Percentiles rank a stretch among this genome's conserved stretches.
Evolutionary conservation across 2,329 filamentous ascomycete genomes (phyloP).

Genomic region (Penicillium sp.): DNA sequence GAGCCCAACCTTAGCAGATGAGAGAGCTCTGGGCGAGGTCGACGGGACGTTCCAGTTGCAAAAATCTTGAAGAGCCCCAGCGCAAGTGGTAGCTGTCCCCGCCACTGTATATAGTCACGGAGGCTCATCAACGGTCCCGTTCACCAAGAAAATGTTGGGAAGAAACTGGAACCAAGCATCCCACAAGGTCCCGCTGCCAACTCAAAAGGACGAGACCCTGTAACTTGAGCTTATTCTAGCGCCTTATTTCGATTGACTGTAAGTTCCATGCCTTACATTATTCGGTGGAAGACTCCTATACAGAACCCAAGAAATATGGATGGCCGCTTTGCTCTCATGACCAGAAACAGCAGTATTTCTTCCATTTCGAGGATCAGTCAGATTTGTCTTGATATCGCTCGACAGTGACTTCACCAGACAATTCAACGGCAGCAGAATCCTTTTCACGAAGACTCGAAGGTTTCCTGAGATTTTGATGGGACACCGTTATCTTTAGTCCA

Average conservation of each 20-base stretch:
- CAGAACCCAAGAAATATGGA: too few species aligned
- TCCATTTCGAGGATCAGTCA: neutral
- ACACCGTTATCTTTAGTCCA: neutral
- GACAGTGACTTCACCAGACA: neutral
- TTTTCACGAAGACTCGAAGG: neutral
- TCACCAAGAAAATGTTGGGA: neutral
- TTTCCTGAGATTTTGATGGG: neutral
- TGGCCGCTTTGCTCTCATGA: neutral
- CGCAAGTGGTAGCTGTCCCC: too few species aligned
- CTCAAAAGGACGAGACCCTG: neutral
- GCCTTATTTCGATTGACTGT: neutral
- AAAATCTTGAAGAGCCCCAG: neutral
- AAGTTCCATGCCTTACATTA: neutral
- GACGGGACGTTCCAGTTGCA: neutral
- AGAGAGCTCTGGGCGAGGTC: too few species aligned
- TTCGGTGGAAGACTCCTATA: neutral
- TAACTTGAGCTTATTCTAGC: neutral
- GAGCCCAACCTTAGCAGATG: neutral
- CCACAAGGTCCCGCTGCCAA: neutral
- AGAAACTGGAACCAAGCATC: neutral
- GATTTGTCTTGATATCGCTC: neutral
- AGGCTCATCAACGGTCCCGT: neutral
- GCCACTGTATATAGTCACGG: neutral
- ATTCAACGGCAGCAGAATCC: neutral
- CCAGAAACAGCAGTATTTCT: neutral